phyloP scores from a whole-genome alignment of 306 rosid genomes.

The Cyamopsis tetragonoloba region DNA sequence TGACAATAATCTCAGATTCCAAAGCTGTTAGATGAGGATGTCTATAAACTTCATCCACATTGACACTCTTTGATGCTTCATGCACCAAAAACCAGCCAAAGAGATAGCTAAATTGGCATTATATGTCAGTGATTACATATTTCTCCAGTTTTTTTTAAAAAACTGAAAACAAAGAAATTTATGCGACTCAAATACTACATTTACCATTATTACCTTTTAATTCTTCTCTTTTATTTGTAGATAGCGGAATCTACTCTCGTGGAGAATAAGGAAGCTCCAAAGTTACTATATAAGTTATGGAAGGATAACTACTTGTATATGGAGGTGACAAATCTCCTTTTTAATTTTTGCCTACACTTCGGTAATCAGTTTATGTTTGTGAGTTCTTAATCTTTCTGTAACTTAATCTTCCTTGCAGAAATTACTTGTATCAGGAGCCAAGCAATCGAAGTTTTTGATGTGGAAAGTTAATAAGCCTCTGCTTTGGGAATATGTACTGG shows the following conservation, averaged over 20 bases:
- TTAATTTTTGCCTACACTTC: neutral
- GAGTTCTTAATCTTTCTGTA: neutral
- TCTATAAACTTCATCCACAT: neutral
- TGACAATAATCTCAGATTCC: neutral
- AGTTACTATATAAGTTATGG: conserved; percentile 63
- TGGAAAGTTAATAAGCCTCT: conserved; percentile 71
- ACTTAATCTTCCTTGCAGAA: conserved; percentile 52
- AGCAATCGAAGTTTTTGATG: conserved; percentile 33
- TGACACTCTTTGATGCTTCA: neutral
- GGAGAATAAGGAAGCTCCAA: conserved; percentile 78
- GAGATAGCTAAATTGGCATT: neutral
- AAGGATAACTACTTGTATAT: conserved; percentile 74
- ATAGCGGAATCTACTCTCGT: conserved; percentile 70
- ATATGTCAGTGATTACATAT: neutral
- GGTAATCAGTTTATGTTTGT: neutral
- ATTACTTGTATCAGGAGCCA: conserved; percentile 31
- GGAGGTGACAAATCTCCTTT: conserved; percentile 59
- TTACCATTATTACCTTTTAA: neutral
- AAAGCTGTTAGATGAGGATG: neutral
- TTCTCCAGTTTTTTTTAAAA: neutral
- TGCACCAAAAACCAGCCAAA: neutral
- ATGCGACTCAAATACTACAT: neutral
- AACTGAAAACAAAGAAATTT: neutral
- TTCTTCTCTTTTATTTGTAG: conserved; percentile 33
- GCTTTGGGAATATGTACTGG: conserved; percentile 66